A percentile compares a stretch with the other conserved stretches of the same genome.
Conservation (phyloP, 2,329 filamentous ascomycete genomes). For the Pleurostoma richardsiae region DNA sequence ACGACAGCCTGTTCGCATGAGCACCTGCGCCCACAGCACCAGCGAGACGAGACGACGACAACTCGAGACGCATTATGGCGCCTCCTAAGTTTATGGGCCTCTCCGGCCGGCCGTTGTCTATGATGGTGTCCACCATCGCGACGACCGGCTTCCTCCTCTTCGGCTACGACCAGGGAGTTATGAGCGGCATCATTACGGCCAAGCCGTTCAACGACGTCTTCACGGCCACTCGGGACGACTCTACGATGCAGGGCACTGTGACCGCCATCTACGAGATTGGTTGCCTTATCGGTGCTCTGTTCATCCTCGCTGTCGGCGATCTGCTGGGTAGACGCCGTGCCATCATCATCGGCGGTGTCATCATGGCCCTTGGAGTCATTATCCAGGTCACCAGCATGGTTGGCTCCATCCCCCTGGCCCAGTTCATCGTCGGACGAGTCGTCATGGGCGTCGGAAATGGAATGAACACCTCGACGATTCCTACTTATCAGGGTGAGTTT, state of each 20-base stretch:
- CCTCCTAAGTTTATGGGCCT: slow-evolving; percentile 54
- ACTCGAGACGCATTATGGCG: slow-evolving; percentile 32
- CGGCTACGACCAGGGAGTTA: slow-evolving; percentile 51
- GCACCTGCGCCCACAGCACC: background rate
- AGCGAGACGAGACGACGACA: background rate
- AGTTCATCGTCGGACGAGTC: slow-evolving; percentile 42
- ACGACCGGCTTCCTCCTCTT: slow-evolving; percentile 60
- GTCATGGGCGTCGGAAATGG: slow-evolving; percentile 50
- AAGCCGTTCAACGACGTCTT: slow-evolving; percentile 44
- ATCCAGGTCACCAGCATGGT: slow-evolving; percentile 44
- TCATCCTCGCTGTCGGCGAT: slow-evolving; percentile 49
- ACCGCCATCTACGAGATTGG: slow-evolving; percentile 44
- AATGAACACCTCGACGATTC: slow-evolving; percentile 41
- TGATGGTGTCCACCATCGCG: slow-evolving; percentile 56
- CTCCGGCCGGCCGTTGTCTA: slow-evolving; percentile 49
- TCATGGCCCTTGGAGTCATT: slow-evolving; percentile 57
- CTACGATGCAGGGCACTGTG: slow-evolving; percentile 41
- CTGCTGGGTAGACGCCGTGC: slow-evolving; percentile 43
- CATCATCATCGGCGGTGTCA: slow-evolving; percentile 48
- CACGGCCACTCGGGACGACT: slow-evolving; percentile 31
- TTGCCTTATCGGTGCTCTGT: slow-evolving; percentile 38
- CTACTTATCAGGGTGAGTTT: slow-evolving; percentile 34
- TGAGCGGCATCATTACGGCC: slow-evolving; percentile 49
- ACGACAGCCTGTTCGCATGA: background rate
- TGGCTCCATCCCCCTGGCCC: slow-evolving; percentile 24